Conservation (phyloP, 345 rosid genomes). For the Dimocarpus longan region DNA sequence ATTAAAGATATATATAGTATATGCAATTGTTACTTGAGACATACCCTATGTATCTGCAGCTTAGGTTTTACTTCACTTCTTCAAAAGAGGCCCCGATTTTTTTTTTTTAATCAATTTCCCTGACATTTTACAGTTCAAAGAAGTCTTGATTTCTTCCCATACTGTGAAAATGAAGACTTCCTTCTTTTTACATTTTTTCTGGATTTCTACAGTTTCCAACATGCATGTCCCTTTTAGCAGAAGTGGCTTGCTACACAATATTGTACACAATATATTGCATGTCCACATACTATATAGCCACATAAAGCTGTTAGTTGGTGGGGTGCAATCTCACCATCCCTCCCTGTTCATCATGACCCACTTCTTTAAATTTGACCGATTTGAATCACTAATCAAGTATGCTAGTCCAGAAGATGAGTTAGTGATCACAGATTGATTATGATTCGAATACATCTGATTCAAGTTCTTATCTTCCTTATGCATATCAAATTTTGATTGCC, state of each 20-base stretch:
- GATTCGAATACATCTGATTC: neutral
- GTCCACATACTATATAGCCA: neutral
- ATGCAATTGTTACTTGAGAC: conserved; percentile 24
- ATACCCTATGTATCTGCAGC: conserved; percentile 28
- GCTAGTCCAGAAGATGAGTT: too few relatives aligned
- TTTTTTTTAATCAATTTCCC: neutral
- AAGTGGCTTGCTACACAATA: neutral
- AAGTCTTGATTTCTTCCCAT: conserved; percentile 10
- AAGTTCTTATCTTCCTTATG: too few relatives aligned
- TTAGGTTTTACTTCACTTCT: conserved; percentile 27
- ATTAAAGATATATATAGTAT: neutral
- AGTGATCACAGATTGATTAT: too few relatives aligned
- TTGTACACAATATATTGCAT: neutral
- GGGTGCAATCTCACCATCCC: conserved; percentile 10
- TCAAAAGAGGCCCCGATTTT: neutral
- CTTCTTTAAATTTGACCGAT: neutral
- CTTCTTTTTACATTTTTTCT: neutral
- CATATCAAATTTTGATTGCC: too few relatives aligned
- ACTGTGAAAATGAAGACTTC: neutral
- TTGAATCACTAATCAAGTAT: too few relatives aligned
- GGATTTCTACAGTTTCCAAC: neutral
- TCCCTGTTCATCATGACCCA: neutral
- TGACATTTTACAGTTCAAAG: conserved; percentile 12
- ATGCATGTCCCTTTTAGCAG: neutral
- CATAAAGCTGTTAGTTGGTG: conserved; percentile 13